Conservation (phyloP, 441 rosid species). For the Adansonia gregorii region DNA sequence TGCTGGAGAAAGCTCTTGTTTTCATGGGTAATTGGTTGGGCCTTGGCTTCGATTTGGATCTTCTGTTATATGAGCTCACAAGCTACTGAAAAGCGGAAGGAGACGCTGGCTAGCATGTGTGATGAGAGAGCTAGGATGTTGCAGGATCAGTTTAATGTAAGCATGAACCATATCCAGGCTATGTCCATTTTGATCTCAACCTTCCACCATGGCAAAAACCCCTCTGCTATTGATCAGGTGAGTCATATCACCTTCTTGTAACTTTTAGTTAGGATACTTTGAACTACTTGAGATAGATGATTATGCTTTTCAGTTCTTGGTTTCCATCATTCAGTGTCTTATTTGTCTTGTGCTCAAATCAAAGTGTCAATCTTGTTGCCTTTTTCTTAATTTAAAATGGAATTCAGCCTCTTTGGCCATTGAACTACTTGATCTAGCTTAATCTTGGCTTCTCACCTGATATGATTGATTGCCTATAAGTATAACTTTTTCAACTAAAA, state of each 20-base stretch:
- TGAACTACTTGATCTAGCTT: slow-evolving; percentile 1
- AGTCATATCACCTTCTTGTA: slow-evolving; percentile 31
- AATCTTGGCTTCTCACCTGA: background rate
- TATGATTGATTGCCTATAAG: slow-evolving; percentile 8
- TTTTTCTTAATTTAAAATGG: background rate
- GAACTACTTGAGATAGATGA: slow-evolving; percentile 10
- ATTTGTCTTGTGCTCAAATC: slow-evolving; percentile 1
- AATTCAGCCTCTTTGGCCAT: background rate
- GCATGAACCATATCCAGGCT: slow-evolving; percentile 96
- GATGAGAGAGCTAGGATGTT: slow-evolving; percentile 97
- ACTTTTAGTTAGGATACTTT: slow-evolving; percentile 9
- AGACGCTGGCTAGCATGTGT: slow-evolving; percentile 79
- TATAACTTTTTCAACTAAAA: background rate
- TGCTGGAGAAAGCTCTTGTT: slow-evolving; percentile 60
- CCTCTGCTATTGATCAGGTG: slow-evolving; percentile 96
- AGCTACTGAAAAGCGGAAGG: slow-evolving; percentile 80
- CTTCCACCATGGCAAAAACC: slow-evolving; percentile 84
- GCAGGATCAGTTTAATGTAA: slow-evolving; percentile 95
- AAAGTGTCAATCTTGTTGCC: background rate
- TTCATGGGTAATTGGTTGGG: slow-evolving; percentile 68
- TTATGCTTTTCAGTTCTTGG: slow-evolving; percentile 23
- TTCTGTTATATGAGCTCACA: slow-evolving; percentile 70
- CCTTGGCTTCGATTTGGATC: slow-evolving; percentile 48
- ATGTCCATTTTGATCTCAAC: slow-evolving; percentile 91
- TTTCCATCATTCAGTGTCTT: slow-evolving; percentile 16